Base-by-base conservation (phyloP, 2,329 filamentous ascomycete genomes). In the Cytospora schulzeri region DNA sequence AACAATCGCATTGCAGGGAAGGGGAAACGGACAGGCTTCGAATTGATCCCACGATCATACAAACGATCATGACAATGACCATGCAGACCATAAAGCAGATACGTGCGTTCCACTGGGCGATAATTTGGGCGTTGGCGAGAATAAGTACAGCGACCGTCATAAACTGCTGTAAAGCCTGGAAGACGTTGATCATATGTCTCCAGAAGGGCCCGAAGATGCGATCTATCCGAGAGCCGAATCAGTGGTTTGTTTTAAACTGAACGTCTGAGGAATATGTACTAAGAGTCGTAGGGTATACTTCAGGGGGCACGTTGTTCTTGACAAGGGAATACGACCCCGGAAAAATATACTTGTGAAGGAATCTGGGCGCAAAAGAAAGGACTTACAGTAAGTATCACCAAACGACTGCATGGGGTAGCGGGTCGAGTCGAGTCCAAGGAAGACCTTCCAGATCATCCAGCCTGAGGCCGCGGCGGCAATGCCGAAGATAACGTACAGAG, bases 51-150 rank as follows among this genome's bases (percentile, higher is more conserved):
- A 86, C 67, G 12, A 85, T 31, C 64, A 85, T 83, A 19, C 85
- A 84, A 8, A 76, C 76, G 14, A 80, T 69, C 57, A 79, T 78
- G 68, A 82, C 84, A 19, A 86, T 74, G 24, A 85, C 69, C 15
- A 80, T 78, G 68, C 83, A 85, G 11, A 81, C 78, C 50, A 80
- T 76, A 71, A 82, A 87, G 74, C 84, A 87, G 14, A 86, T 76
- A 65, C 76, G 78, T n/a, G 80, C 77, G n/a, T 63, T 60, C 22
- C 59, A 58, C 70, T 87, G 82, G 1, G 80, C 82, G 28, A 87
- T 80, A 22, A 80, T 79, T 71, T 86, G 80, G 4, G 83, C 84
- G 54, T 81, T 84, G 57, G 74, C 77, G 50, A 86, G 78, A 59
- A 85, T 81, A 53, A 86, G 75, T 48, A 85, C 75, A 6, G 53